Base-by-base conservation (phyloP, 108 stramenopile species). In the Aurantiochytrium sp. region DNA sequence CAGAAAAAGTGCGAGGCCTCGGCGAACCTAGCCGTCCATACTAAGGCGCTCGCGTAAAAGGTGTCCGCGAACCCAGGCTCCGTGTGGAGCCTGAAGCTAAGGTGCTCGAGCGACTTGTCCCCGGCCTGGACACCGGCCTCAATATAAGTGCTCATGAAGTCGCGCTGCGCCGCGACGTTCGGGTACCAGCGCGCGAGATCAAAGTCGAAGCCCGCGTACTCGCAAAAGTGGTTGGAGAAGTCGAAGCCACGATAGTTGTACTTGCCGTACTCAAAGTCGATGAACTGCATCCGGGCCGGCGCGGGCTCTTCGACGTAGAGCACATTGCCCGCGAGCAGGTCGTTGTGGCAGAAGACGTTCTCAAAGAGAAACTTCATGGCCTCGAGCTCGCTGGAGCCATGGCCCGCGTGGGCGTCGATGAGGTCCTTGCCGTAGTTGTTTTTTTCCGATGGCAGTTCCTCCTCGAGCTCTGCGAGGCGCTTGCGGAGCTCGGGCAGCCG, bases 151-250 rank as follows among this genome's bases (percentile, higher is more conserved):
- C 32, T 17, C 39, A 81, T 30, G 32, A 81, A 81, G 39, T 48
- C 10, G 27, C 73, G 73, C 45, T 52, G 31, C n/a, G 31, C 12
- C 4, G n/a, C 1, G 0, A 8, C 27, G 22, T 8, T 27, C 22
- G 85, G 88, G 55, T 87, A 81, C 42, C 52, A 45, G 21, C 12
- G 6, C 19, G 52, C 69, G 54, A 89, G 55, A 19, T 48, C 88
- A 34, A 85, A 87, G 69, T 90, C 88, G 55, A 88, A 88, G 37
- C 88, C 88, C 3, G 88, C 88, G 81, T 86, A 93, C 87, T 92
- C 93, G 91, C 93, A 93, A 41, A 93, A 92, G 54, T 93, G 92
- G 52, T 93, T 93, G 10, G 91, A 92, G 31, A 93, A 8, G 68
- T 93, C 93, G 55, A 91, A 93, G 10, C 91, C 93, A 5, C 91